These are phyloP conservation scores for Kluyveromyces wickerhamii DNA, from an alignment of 805 yeast genomes.

Conservation along the genomic window DNA sequence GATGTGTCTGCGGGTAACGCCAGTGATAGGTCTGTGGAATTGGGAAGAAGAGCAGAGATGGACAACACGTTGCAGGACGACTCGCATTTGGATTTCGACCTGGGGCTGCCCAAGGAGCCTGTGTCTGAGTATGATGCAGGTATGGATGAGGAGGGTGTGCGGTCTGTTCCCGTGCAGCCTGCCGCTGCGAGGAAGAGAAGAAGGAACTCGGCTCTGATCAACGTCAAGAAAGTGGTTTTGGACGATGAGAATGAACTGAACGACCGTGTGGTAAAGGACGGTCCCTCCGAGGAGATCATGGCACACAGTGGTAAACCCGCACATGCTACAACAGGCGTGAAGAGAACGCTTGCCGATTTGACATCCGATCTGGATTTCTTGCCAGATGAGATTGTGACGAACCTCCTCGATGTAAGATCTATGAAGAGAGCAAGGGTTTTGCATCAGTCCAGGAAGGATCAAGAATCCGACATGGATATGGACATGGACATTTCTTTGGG, in stretches of 20 bases:
- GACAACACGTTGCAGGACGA: slow-evolving; percentile 18
- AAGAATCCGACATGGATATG: slow-evolving; percentile 11
- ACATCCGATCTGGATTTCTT: slow-evolving; percentile 10
- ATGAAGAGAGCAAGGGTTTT: slow-evolving; percentile 17
- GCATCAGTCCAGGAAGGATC: slow-evolving; percentile 3
- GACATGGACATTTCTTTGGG: slow-evolving; percentile 21
- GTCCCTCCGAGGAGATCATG: not conserved
- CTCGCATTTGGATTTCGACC: slow-evolving; percentile 46
- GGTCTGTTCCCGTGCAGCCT: slow-evolving; percentile 18
- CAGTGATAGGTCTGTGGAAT: slow-evolving; percentile 56
- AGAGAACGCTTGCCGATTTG: not conserved
- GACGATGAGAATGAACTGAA: slow-evolving; percentile 18
- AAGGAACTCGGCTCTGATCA: slow-evolving; percentile 11
- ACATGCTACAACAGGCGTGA: slow-evolving; percentile 20
- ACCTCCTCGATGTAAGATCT: slow-evolving; percentile 13
- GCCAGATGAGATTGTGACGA: slow-evolving; percentile 13
- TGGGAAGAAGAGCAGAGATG: slow-evolving; percentile 45
- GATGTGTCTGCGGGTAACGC: slow-evolving; percentile 14
- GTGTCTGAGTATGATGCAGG: slow-evolving; percentile 22
- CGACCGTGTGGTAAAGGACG: slow-evolving; percentile 13
- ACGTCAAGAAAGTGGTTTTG: slow-evolving; percentile 11
- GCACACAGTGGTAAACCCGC: slow-evolving; percentile 20
- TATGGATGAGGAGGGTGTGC: slow-evolving; percentile 25
- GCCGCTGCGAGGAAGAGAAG: slow-evolving; percentile 9
- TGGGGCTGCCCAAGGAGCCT: slow-evolving; percentile 37